These are phyloP conservation scores for Penicillium digitatum DNA, from an alignment of 2,329 filamentous ascomycete species.

Conservation along the genomic window DNA sequence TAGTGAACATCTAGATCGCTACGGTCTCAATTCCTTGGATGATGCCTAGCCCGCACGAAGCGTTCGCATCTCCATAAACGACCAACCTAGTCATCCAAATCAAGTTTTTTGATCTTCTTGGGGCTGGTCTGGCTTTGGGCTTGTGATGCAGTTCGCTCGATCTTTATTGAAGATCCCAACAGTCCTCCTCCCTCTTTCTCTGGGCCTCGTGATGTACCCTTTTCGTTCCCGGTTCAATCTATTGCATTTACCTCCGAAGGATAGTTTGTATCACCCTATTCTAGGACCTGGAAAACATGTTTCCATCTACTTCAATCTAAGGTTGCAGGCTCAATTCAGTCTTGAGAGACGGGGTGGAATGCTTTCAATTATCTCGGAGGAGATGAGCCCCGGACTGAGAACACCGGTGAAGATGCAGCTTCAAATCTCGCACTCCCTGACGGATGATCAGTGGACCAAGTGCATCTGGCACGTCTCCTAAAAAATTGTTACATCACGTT, in stretches of 20 bases:
- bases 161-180: neutral
- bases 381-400: constrained; percentile 55
- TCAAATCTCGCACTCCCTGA: constrained; percentile 45
- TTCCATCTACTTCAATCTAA: constrained; percentile 9
- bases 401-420: constrained; percentile 36
- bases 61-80: too few species aligned
- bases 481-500: neutral
- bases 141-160: too few species aligned
- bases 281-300: constrained; percentile 23
- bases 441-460: constrained; percentile 52
- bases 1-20: too few species aligned
- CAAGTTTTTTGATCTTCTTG: too few species aligned
- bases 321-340: neutral
- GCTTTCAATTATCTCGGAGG: constrained; percentile 53
- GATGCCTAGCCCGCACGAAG: too few species aligned
- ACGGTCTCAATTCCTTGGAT: too few species aligned
- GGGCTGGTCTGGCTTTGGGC: too few species aligned
- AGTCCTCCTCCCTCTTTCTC: neutral
- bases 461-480: constrained; percentile 51
- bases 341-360: constrained; percentile 41
- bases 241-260: too few species aligned
- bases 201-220: neutral
- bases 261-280: constrained; percentile 6
- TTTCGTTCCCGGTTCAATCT: too few species aligned
- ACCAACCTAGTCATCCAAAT: too few species aligned